Evolutionary conservation across 768 basidiomycete genomes (phyloP).

Genomic region (Lactarius hengduanensis): DNA sequence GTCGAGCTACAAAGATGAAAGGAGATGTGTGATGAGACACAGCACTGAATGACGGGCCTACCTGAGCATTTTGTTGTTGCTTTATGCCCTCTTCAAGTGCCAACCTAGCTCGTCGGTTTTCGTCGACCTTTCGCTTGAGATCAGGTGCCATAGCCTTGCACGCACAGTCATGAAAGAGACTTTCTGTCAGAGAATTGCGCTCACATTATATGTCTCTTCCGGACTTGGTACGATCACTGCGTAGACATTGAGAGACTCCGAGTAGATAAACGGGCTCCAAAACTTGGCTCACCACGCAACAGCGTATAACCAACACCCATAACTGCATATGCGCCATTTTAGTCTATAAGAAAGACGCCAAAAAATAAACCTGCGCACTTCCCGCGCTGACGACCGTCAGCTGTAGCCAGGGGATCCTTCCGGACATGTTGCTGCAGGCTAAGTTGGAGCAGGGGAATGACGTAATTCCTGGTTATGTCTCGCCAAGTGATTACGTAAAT

Average conservation of each 20-base stretch:
- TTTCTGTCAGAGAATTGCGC: conserved; percentile 8
- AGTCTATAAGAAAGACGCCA: not conserved
- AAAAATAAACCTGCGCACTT: conserved; percentile 29
- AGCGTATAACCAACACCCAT: conserved; percentile 37
- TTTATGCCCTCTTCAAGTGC: conserved; percentile 36
- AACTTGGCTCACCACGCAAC: conserved; percentile 33
- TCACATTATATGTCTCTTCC: conserved; percentile 39
- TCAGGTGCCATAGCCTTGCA: conserved; percentile 40
- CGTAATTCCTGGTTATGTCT: not conserved
- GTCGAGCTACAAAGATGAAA: conserved; percentile 32
- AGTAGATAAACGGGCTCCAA: not conserved
- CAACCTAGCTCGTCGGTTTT: conserved; percentile 37
- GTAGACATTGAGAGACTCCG: not conserved
- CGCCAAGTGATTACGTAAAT: conserved; percentile 12
- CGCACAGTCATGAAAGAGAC: not conserved
- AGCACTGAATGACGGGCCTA: conserved; percentile 18
- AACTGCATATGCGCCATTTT: conserved; percentile 28
- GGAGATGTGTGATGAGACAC: conserved; percentile 1
- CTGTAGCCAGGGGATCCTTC: conserved; percentile 36
- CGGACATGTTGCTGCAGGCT: conserved; percentile 25
- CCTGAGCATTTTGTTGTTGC: conserved; percentile 35
- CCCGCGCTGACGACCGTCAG: conserved; percentile 33
- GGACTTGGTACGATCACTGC: conserved; percentile 37
- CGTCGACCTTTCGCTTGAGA: conserved; percentile 39
- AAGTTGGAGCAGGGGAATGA: not conserved